Evolutionary conservation across 495 filamentous ascomycete genomes (phyloP), one percentile per base, ranked within the genome.

Genomic region (Penicillium verhagenii): DNA sequence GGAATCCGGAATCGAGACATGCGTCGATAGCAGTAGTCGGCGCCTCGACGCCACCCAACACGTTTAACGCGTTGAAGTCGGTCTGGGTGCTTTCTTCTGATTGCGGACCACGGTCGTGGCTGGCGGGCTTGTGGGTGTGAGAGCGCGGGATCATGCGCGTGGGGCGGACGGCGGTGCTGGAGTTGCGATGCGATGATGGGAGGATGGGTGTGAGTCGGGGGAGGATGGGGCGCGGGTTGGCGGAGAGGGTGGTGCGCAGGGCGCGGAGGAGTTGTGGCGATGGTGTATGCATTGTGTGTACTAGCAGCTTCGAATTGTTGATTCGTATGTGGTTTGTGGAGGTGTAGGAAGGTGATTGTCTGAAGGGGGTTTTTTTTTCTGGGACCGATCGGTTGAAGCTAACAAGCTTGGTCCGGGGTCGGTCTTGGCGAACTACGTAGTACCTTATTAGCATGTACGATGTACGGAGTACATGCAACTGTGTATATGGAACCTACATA

Each of bases 1-100:
- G 79, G 67, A 97, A 97, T 5, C 92, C 92, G 56, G 92, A 83
- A 45, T 75, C 67, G 20, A 85, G 78, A 63, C 87, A 91, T 31
- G 86, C 82, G 56, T 96, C 92, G n/a, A 98, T 81, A 0, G 83
- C 80, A 0, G 93, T 96, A 0, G 89, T 79, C 0, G 94, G 94
- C 4, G 82, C 73, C 0, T 91, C 86, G 7, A 86, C 80, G 55
- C 82, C 82, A n/a, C 82, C 86, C 7, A 97, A 80, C 10, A 98
- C 86, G 67, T 98, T 82, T 53, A 97, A 77, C 11, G 73, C 70
- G 13, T 64, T 72, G 58, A 97, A 90, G 72, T 96, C 88, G 19
- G 91, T 94, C 57, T 85, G 80, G 0, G 84, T 87, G 40, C 79
- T 72, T 74, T 88, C 85, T 26, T 71, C 68, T 31, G 80, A 85